phyloP scores from a whole-genome alignment of 2,329 filamentous ascomycete species.

The Verticillium dahliae region DNA sequence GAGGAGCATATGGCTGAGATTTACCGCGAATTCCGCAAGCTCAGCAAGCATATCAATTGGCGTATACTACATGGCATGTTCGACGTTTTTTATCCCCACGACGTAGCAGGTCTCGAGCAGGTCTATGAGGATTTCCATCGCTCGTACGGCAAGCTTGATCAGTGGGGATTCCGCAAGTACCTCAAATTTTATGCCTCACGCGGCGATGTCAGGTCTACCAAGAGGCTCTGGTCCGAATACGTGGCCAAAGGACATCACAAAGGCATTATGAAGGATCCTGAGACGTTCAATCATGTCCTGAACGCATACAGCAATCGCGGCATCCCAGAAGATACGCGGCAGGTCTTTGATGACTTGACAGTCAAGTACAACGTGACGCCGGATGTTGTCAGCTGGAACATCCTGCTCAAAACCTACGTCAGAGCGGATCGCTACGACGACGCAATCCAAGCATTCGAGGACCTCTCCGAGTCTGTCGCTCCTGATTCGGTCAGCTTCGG shows the following conservation, averaged over 20 bases:
- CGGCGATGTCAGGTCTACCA: slow-evolving; percentile 40
- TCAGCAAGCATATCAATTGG: slow-evolving; percentile 29
- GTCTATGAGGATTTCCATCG: slow-evolving; percentile 43
- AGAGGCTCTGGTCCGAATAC: slow-evolving; percentile 38
- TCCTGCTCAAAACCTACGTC: slow-evolving; percentile 64
- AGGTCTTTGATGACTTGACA: slow-evolving; percentile 57
- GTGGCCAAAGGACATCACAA: slow-evolving; percentile 23
- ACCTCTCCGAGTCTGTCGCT: slow-evolving; percentile 40
- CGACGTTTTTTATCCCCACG: slow-evolving; percentile 28
- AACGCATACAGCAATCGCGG: slow-evolving; percentile 65
- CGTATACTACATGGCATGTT: slow-evolving; percentile 38
- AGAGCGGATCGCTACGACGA: slow-evolving; percentile 61
- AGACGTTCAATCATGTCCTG: slow-evolving; percentile 52
- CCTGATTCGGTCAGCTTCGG: slow-evolving; percentile 63
- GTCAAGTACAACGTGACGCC: slow-evolving; percentile 49
- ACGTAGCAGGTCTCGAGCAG: slow-evolving; percentile 34
- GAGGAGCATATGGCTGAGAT: slow-evolving; percentile 28
- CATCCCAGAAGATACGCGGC: slow-evolving; percentile 51
- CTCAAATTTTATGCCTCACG: slow-evolving; percentile 40
- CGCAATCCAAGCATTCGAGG: slow-evolving; percentile 57
- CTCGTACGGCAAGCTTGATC: slow-evolving; percentile 30
- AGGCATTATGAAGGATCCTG: slow-evolving; percentile 22
- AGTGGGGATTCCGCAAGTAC: slow-evolving; percentile 40
- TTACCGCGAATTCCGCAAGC: slow-evolving; percentile 38
- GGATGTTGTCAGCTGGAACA: slow-evolving; percentile 64